A percentile compares a stretch with the other conserved stretches of the same genome.
Evolutionary conservation across 2,329 filamentous ascomycete species (phyloP).

Genomic region (Anisogramma anomala): DNA sequence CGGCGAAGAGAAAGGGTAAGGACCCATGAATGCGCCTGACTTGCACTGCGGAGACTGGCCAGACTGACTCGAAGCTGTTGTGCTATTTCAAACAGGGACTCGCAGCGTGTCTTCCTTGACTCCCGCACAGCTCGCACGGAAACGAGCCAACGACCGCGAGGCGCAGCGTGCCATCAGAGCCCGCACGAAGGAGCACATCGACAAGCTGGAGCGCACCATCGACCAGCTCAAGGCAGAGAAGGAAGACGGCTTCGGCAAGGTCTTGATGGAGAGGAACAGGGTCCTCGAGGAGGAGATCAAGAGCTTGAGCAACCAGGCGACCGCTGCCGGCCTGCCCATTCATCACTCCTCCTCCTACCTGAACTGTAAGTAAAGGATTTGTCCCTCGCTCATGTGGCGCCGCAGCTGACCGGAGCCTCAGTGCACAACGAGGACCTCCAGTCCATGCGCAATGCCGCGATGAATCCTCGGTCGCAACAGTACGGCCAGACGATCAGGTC

Average conservation of each 20-base stretch:
- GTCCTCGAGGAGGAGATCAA: conserved; percentile 42
- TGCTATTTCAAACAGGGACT: conserved; percentile 32
- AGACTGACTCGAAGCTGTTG: conserved; percentile 10
- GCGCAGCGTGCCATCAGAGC: conserved; percentile 80
- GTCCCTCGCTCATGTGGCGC: too few relatives aligned
- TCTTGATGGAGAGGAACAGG: conserved; percentile 40
- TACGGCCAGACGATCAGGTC: conserved; percentile 24
- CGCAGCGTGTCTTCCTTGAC: conserved; percentile 80
- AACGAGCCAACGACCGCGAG: conserved; percentile 83
- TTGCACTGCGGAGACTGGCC: conserved; percentile 6
- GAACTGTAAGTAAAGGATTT: conserved; percentile 26
- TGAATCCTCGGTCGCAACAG: conserved; percentile 34
- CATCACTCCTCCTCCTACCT: conserved; percentile 31
- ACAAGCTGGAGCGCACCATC: conserved; percentile 62
- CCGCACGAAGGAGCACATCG: conserved; percentile 77
- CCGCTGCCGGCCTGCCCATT: conserved; percentile 27
- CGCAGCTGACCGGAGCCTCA: conserved; percentile 15
- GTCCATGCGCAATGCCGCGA: conserved; percentile 25
- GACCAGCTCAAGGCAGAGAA: conserved; percentile 49
- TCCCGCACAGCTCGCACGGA: conserved; percentile 77
- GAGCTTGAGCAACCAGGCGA: conserved; percentile 23
- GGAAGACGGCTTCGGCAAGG: conserved; percentile 36
- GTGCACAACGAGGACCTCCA: conserved; percentile 32
- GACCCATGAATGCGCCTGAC: conserved; percentile 9
- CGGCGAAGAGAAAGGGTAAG: conserved; percentile 36